Evolutionary conservation across 441 rosid species (phyloP).

Genomic region (Populus tomentosa): DNA sequence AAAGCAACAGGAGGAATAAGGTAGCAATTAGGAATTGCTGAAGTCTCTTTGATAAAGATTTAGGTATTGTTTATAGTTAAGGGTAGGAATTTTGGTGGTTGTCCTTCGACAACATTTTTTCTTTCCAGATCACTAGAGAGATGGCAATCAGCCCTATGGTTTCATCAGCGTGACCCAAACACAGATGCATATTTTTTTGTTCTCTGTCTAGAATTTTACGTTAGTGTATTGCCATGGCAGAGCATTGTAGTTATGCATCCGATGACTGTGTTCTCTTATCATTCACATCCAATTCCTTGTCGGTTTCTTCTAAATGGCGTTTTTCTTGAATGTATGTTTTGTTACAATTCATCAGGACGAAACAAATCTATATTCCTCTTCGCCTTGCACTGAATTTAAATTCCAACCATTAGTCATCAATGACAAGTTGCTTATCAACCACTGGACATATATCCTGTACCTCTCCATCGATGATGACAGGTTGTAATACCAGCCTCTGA

Average conservation of each 20-base stretch:
- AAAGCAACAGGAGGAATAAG: background rate
- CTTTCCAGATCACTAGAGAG: slow-evolving; percentile 85
- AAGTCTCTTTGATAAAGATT: background rate
- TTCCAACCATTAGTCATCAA: too few relatives aligned
- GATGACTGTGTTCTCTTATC: too few relatives aligned
- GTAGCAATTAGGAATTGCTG: too few relatives aligned
- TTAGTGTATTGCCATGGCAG: too few relatives aligned
- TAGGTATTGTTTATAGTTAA: background rate
- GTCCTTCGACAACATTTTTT: background rate
- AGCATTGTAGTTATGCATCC: too few relatives aligned
- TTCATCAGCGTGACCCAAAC: too few relatives aligned
- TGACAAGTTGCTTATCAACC: too few relatives aligned
- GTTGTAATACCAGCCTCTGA: too few relatives aligned
- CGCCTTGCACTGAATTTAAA: background rate
- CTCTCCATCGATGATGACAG: too few relatives aligned
- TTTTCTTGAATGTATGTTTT: background rate
- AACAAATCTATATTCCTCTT: background rate
- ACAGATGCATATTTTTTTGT: too few relatives aligned
- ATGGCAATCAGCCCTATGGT: slow-evolving; percentile 81
- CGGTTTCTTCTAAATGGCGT: background rate
- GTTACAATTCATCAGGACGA: background rate
- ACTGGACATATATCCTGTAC: too few relatives aligned
- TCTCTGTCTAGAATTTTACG: too few relatives aligned
- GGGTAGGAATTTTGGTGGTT: slow-evolving; percentile 4
- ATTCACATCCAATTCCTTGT: background rate